Evolutionary conservation across 192 early-diverging fungal species (phyloP), one percentile per base, ranked within the genome.

Genomic region (Glomus cerebriforme): DNA sequence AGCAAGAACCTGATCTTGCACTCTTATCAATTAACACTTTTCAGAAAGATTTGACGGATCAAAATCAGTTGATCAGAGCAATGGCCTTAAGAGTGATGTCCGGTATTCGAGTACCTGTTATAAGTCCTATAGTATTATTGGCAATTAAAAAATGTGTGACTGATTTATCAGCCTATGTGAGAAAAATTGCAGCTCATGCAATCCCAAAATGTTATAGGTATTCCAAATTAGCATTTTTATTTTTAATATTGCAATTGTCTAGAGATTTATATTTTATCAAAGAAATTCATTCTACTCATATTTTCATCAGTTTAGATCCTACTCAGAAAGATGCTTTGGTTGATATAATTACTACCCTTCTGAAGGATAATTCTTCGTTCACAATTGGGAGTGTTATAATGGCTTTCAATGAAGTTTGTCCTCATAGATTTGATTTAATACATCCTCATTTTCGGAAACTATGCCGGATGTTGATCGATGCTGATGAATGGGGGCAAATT

Each of bases 401-500:
- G 78, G 94, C 93, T n/a, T 95, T 96, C 81, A 90, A 91, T 59
- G 89, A 92, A 58, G 91, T 98, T 15, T 97, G 97, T 79, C 97
- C 97, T 9, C 91, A 92, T 49, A 82, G 92, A 67, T 87, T 94
- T 73, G 95, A 95, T 65, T 77, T 96, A 68, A 93, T 99, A 35
- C 98, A 99, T 82, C 85, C 84, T 35, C 94, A 96, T 79, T 99
- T 90, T 83, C 89, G 95, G 62, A 95, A 97, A 58, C 86, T 97
- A 73, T 98, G 96, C 81, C 82, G 83, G 47, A 86, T 96, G 90
- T 83, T 99, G 29, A 82, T 89, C 17, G 96, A 97, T 35, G 89
- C 93, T 49, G 97, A 99, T 86, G 95, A 98, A 82, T 99, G 98
- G 98, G 95, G 93, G 15, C 97, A 99, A 83, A 88, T 97, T 37